phyloP scores from a whole-genome alignment of 2,329 filamentous ascomycete genomes.

The Trichoderma atrobrunneum region DNA sequence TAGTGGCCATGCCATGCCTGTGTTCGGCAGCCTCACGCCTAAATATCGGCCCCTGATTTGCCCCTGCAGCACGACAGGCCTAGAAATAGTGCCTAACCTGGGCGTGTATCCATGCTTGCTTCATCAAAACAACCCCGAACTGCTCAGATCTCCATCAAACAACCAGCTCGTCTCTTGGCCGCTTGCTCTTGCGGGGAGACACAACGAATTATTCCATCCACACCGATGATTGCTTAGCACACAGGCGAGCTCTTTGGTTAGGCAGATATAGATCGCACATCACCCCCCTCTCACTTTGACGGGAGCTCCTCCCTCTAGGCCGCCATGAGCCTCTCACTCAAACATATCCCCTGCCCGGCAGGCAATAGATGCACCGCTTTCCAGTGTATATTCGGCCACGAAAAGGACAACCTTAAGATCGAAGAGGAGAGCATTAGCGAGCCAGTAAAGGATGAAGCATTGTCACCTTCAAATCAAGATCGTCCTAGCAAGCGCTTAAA shows the following conservation, averaged over 20 bases:
- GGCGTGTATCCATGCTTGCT: not conserved
- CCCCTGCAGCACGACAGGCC: not conserved
- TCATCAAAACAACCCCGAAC: not conserved
- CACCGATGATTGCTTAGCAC: not conserved
- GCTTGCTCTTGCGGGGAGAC: not conserved
- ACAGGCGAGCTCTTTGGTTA: not conserved
- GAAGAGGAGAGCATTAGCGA: not conserved
- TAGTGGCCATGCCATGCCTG: not conserved
- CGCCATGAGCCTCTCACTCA: slow-evolving; percentile 42
- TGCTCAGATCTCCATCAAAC: not conserved
- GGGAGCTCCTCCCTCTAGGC: not conserved
- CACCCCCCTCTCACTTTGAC: slow-evolving; percentile 5
- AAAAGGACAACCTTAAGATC: slow-evolving; percentile 31
- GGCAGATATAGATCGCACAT: not conserved
- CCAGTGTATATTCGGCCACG: slow-evolving; percentile 50
- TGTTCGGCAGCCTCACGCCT: slow-evolving; percentile 17
- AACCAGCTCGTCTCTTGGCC: not conserved
- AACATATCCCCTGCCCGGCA: slow-evolving; percentile 50
- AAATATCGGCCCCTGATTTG: slow-evolving; percentile 17
- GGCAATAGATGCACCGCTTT: slow-evolving; percentile 48
- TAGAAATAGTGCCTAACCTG: not conserved
- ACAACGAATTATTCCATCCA: not conserved
- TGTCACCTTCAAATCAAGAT: slow-evolving; percentile 27
- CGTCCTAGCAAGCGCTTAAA: slow-evolving; percentile 33
- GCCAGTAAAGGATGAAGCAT: not conserved